Evolutionary conservation across 2,329 filamentous ascomycete genomes (phyloP).

Genomic region (Monosporascus sp.): DNA sequence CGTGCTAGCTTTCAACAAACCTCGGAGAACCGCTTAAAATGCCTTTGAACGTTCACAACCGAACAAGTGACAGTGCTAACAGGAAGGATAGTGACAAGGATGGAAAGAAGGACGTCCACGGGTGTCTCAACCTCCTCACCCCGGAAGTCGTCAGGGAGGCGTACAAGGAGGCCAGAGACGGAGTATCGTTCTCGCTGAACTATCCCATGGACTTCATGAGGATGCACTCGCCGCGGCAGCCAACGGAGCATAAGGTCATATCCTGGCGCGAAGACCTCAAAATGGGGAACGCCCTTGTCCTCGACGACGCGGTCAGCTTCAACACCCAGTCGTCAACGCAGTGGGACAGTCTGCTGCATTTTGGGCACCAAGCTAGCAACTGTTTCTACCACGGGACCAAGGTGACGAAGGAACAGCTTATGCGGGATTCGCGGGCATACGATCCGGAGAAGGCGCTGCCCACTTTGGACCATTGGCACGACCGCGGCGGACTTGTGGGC

Average conservation of each 20-base stretch:
- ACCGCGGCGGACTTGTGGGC: constrained; percentile 41
- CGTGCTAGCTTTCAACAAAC: not conserved
- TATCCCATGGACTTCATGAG: constrained; percentile 5
- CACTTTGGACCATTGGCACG: constrained; percentile 6
- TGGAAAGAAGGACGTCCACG: constrained; percentile 5
- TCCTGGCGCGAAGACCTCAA: constrained; percentile 4
- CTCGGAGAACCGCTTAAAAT: not conserved
- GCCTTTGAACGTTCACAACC: no score
- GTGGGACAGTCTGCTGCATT: constrained; percentile 8
- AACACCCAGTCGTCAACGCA: constrained; percentile 9
- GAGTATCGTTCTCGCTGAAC: constrained; percentile 6
- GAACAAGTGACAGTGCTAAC: not conserved
- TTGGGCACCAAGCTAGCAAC: constrained; percentile 2
- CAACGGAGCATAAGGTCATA: constrained; percentile 2
- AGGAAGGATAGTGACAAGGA: constrained; percentile 1
- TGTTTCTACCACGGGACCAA: constrained; percentile 2
- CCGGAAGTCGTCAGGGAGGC: constrained; percentile 1
- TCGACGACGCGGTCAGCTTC: constrained; percentile 9
- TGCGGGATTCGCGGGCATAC: not conserved
- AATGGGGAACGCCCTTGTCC: not conserved
- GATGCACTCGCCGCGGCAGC: not conserved
- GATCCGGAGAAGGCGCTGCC: constrained; percentile 2
- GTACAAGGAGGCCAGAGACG: constrained; percentile 6
- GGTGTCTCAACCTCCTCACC: constrained; percentile 8
- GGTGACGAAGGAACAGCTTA: constrained; percentile 2